A percentile compares a stretch with the other conserved stretches of the same genome.
Evolutionary conservation across 2,329 filamentous ascomycete genomes (phyloP).

Genomic region (Fusarium sp.): DNA sequence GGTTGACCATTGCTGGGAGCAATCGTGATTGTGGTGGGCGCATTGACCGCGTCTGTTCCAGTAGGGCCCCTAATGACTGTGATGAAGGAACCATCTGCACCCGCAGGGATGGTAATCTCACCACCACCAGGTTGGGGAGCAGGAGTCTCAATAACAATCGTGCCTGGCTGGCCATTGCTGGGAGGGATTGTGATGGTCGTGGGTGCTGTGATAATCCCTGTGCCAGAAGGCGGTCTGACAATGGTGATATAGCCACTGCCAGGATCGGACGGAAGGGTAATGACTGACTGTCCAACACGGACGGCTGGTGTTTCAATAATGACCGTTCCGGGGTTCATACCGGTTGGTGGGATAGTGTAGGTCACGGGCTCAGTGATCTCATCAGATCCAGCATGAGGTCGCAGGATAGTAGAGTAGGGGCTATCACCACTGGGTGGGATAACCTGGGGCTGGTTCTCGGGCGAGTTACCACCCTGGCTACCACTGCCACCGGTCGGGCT

Average conservation of each 20-base stretch:
- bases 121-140: constrained; percentile 5
- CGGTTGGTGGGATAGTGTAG: constrained; percentile 20
- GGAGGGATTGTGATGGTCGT: constrained; percentile 31
- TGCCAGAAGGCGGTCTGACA: constrained; percentile 14
- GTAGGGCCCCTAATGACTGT: constrained; percentile 31
- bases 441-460: constrained; percentile 20
- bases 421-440: constrained; percentile 25
- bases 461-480: neutral
- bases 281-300: constrained; percentile 12
- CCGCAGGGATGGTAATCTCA: constrained; percentile 31
- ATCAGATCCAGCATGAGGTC: constrained; percentile 23
- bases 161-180: constrained; percentile 16
- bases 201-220: constrained; percentile 21
- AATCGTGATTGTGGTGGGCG: constrained; percentile 25
- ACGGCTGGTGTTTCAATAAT: constrained; percentile 32
- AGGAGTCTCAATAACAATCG: constrained; percentile 35
- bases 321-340: constrained; percentile 20
- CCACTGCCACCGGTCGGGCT: constrained; percentile 3
- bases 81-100: constrained; percentile 16
- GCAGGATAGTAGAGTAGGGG: constrained; percentile 23
- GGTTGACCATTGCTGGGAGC: constrained; percentile 12
- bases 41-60: constrained; percentile 18
- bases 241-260: constrained; percentile 30
- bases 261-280: constrained; percentile 36
- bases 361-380: constrained; percentile 31